Conservation (phyloP, 2,329 filamentous ascomycete genomes). For the Amphichorda felina region DNA sequence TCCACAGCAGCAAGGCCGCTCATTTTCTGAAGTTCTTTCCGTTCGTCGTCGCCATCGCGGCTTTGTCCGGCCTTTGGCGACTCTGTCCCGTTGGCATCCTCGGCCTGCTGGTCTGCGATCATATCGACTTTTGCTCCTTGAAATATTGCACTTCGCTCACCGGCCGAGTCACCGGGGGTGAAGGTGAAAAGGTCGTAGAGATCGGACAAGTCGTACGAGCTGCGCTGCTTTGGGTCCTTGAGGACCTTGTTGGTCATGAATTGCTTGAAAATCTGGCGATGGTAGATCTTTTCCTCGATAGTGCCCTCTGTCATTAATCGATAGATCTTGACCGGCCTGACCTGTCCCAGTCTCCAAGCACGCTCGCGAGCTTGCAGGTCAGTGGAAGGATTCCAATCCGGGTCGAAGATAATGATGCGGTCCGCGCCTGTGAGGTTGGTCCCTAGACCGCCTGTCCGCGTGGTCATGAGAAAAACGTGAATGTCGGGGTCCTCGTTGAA, state of each 20-base stretch:
- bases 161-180: constrained; percentile 35
- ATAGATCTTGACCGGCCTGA: constrained; percentile 90
- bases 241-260: constrained; percentile 95
- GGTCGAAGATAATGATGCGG: constrained; percentile 95
- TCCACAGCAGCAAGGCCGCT: constrained; percentile 53
- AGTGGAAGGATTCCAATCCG: constrained; percentile 97
- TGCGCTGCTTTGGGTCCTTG: constrained; percentile 84
- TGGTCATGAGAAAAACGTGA: constrained; percentile 86
- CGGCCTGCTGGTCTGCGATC: background rate
- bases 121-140: constrained; percentile 64
- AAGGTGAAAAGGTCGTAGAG: constrained; percentile 82
- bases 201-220: constrained; percentile 81
- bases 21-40: constrained; percentile 37
- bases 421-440: constrained; percentile 92
- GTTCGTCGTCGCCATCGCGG: constrained; percentile 15
- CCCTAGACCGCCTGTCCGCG: constrained; percentile 86
- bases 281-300: constrained; percentile 98
- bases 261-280: constrained; percentile 97
- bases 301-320: constrained; percentile 96
- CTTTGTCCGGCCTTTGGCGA: background rate
- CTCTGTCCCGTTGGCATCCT: background rate
- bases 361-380: constrained; percentile 91
- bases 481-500: constrained; percentile 77
- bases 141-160: constrained; percentile 77
- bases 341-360: constrained; percentile 92